Percentiles rank a stretch among this genome's conserved stretches.
Evolutionary conservation across 2,329 filamentous ascomycete genomes (phyloP).

Genomic region (Pseudogymnoascus sp.): DNA sequence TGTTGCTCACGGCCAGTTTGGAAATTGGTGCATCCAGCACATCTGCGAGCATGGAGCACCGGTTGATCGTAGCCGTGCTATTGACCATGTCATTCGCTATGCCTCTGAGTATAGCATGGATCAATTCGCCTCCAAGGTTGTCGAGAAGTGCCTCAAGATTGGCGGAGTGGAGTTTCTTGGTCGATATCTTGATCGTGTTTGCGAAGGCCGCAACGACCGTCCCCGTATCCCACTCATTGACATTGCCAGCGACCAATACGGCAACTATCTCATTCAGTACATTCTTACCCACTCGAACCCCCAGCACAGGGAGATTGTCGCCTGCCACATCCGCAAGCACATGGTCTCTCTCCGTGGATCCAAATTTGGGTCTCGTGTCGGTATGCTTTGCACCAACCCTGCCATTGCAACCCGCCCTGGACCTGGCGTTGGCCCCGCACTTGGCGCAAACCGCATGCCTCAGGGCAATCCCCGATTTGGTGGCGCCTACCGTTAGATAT

Average conservation of each 20-base stretch:
- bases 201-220: conserved; percentile 80
- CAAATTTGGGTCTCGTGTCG: conserved; percentile 96
- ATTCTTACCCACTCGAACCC: conserved; percentile 81
- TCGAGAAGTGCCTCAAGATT: conserved; percentile 98
- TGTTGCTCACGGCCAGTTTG: conserved; percentile 94
- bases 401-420: conserved; percentile 82
- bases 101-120: conserved; percentile 97
- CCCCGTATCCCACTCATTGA: conserved; percentile 96
- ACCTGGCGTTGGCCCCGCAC: conserved; percentile 63
- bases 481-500: conserved; percentile 47
- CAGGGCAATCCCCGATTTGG: conserved; percentile 49
- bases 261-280: conserved; percentile 97
- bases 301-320: conserved; percentile 88
- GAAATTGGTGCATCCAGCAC: conserved; percentile 99
- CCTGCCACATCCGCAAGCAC: conserved; percentile 92
- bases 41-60: conserved; percentile 94
- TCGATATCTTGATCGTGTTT: conserved; percentile 88
- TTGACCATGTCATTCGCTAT: conserved; percentile 91
- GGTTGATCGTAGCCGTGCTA: conserved; percentile 81
- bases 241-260: conserved; percentile 96
- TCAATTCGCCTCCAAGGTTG: conserved; percentile 97
- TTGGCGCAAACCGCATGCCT: conserved; percentile 44
- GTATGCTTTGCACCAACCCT: conserved; percentile 97
- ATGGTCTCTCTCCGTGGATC: conserved; percentile 98
- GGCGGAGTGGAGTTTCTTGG: conserved; percentile 82